Evolutionary conservation across 768 basidiomycete species (phyloP), one percentile per base, ranked within the genome.

Genomic region (Leccinum fibrillosum): DNA sequence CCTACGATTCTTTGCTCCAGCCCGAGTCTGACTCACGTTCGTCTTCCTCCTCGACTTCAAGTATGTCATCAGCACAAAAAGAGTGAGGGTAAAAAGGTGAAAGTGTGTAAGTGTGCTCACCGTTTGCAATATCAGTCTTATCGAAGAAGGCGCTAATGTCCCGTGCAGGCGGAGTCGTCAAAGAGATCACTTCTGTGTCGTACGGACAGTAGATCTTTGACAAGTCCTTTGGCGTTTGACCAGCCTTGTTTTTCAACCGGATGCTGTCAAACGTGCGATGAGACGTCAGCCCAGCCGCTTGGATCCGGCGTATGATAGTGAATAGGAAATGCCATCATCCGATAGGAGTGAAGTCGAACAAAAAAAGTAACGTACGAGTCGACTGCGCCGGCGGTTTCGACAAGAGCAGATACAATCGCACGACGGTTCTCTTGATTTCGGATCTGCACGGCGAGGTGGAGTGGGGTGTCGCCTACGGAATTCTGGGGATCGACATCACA

Each of bases 401-500:
- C 62, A 13, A 71, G 68, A 23, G 49, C 25, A 4, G 23, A 59
- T n/a, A 73, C 66, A 45, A 71, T 66, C 15, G 35, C 62, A 21
- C 21, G 56, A 28, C 70, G 69, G 21, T 9, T 30, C 12, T 52
- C 30, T 3, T 25, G 49, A 49, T 68, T 55, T 23, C 37, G 21
- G 19, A 70, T 58, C 44, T 56, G 50, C 34, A 72, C 63, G 5
- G 72, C 70, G 44, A 72, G 60, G 35, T 74, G 63, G 25, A 72
- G 61, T 2, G 70, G 70, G 11, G 70, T 74, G 15, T 72, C 47
- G 3, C 70, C 66, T n/a, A 49, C 28, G 5, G 37, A 57, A 49
- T 72, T 72, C 56, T 59, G 62, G 11, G 58, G 60, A 42, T 72
- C 70, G 37, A 72, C 70, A 7, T 70, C 69, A 53, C 70, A 70